Conservation (phyloP, 805 yeast genomes). For the Lachancea thermotolerans region DNA sequence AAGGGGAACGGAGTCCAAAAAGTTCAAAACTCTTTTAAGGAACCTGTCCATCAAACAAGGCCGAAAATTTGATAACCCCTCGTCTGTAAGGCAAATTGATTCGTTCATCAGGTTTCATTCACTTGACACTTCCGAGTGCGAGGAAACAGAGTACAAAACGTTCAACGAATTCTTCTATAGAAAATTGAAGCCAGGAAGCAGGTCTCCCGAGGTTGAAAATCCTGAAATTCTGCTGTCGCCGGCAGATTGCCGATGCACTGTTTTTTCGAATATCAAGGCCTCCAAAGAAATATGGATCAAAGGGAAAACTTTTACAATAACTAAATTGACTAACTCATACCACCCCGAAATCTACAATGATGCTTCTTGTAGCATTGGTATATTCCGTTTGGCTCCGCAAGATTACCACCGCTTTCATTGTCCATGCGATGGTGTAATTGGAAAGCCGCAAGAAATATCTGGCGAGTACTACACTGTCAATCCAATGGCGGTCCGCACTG, state of each 20-base stretch:
- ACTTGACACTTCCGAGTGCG: conserved; percentile 70
- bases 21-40: conserved; percentile 54
- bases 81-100: conserved; percentile 58
- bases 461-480: conserved; percentile 96
- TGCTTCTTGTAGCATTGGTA: conserved; percentile 54
- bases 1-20: conserved; percentile 48
- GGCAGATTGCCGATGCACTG: conserved; percentile 83
- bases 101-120: conserved; percentile 79
- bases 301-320: conserved; percentile 66
- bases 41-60: conserved; percentile 78
- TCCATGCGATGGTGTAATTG: conserved; percentile 73
- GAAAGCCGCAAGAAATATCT: conserved; percentile 58
- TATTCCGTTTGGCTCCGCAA: conserved; percentile 91
- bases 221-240: conserved; percentile 57
- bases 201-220: conserved; percentile 57
- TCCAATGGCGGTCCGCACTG: conserved; percentile 92
- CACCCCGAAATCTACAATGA: conserved; percentile 37
- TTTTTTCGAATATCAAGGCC: conserved; percentile 47
- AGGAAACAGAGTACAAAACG: conserved; percentile 47
- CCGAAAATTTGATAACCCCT: conserved; percentile 64
- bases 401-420: conserved; percentile 92
- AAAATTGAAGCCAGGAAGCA: conserved; percentile 59
- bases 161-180: conserved; percentile 91
- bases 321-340: conserved; percentile 40
- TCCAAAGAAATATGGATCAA: conserved; percentile 87